Percentiles rank a stretch among this genome's conserved stretches.
Conservation (phyloP, 2,329 filamentous ascomycete genomes). For the Fusarium humuli region DNA sequence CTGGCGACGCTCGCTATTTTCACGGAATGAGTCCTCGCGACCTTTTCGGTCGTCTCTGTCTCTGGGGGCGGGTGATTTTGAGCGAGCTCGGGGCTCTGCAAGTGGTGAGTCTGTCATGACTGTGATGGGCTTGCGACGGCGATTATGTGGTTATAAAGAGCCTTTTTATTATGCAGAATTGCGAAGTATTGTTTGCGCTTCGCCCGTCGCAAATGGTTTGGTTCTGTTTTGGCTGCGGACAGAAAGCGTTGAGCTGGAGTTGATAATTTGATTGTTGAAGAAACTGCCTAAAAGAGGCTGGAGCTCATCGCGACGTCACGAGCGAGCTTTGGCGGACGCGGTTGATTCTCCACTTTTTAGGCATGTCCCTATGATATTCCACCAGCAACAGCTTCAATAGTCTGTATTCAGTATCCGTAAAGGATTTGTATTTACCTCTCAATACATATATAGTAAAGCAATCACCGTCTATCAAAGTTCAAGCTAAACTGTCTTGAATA, state of each 20-base stretch:
- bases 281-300: constrained; percentile 15
- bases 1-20: constrained; percentile 21
- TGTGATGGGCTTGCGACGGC: not conserved
- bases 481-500: not conserved
- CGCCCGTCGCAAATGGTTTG: not conserved
- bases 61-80: constrained; percentile 27
- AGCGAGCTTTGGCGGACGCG: not conserved
- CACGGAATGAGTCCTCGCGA: constrained; percentile 11
- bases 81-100: constrained; percentile 30
- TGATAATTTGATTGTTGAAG: constrained; percentile 1
- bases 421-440: not conserved
- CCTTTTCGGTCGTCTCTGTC: constrained; percentile 18
- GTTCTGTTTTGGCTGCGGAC: not conserved
- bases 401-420: not conserved
- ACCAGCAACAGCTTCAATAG: not conserved
- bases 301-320: constrained; percentile 25
- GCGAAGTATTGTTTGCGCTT: not conserved
- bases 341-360: constrained; percentile 14
- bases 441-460: not conserved
- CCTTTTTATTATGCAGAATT: not conserved
- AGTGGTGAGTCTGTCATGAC: constrained; percentile 37
- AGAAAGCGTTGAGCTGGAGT: not conserved
- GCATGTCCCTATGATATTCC: not conserved
- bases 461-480: rapidly evolving
- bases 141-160: not conserved